phyloP scores from a whole-genome alignment of 495 filamentous ascomycete genomes.

The Bacidia gigantensis region DNA sequence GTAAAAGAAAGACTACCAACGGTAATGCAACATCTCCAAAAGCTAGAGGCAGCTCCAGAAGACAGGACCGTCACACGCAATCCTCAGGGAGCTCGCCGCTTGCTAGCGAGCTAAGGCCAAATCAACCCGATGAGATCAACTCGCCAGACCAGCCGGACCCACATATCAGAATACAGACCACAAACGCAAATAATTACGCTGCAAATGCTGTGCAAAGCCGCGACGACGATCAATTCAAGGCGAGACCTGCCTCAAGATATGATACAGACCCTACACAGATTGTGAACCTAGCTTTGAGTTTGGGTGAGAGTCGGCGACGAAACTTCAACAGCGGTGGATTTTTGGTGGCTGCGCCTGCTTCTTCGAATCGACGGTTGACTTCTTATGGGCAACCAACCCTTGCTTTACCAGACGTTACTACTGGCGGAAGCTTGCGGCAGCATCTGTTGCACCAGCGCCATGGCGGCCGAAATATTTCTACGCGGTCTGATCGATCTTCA shows the following conservation, averaged over 20 bases:
- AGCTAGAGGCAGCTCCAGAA: not conserved
- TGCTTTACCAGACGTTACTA: constrained; percentile 3
- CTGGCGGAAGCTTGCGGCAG: constrained; percentile 45
- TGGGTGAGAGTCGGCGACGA: constrained; percentile 69
- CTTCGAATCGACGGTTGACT: constrained; percentile 27
- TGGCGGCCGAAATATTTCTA: constrained; percentile 43
- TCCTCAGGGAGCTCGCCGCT: constrained; percentile 18
- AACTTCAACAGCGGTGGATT: constrained; percentile 27
- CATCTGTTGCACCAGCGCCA: constrained; percentile 53
- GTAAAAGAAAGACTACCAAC: constrained; percentile 14
- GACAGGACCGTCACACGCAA: constrained; percentile 5
- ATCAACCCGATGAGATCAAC: not conserved
- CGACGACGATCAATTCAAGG: not conserved
- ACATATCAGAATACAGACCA: constrained; percentile 2
- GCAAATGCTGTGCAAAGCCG: not conserved
- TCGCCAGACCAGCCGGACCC: constrained; percentile 2
- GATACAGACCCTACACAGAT: constrained; percentile 74
- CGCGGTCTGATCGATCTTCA: constrained; percentile 21
- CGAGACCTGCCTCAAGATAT: constrained; percentile 23
- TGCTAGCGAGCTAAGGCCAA: constrained; percentile 13
- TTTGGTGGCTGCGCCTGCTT: constrained; percentile 16
- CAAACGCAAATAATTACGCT: constrained; percentile 3
- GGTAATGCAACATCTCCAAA: constrained; percentile 11
- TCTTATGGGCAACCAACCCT: constrained; percentile 10
- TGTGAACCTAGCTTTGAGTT: constrained; percentile 74